These are phyloP conservation scores for Colletotrichum sidae DNA, from an alignment of 2,329 filamentous ascomycete species.

Conservation along the genomic window DNA sequence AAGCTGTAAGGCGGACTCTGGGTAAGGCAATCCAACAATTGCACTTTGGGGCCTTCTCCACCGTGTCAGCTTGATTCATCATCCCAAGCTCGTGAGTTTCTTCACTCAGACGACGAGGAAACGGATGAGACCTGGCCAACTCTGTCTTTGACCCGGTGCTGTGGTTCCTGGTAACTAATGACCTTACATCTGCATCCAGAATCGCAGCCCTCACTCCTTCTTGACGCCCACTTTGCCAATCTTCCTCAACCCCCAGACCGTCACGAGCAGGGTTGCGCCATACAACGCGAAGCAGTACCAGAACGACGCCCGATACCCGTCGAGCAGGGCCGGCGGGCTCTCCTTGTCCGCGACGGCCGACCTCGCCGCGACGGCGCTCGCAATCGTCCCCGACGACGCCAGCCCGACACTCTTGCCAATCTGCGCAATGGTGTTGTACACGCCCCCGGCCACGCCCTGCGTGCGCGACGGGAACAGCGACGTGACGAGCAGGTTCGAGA, in stretches of 20 bases:
- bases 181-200: no score
- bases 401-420: slow-evolving; percentile 67
- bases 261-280: slow-evolving; percentile 46
- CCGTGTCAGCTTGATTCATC: no score
- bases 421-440: slow-evolving; percentile 69
- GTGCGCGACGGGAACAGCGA: slow-evolving; percentile 64
- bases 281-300: slow-evolving; percentile 62
- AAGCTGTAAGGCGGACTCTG: no score
- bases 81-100: no score
- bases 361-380: slow-evolving; percentile 55
- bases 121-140: no score
- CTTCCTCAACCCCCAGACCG: slow-evolving; percentile 57
- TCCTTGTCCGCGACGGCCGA: slow-evolving; percentile 41
- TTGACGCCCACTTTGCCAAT: slow-evolving; percentile 63
- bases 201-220: slow-evolving; percentile 41
- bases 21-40: no score
- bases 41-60: no score
- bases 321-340: slow-evolving; percentile 53
- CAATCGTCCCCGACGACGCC: slow-evolving; percentile 61
- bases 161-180: background rate
- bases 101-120: no score
- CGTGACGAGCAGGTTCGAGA: slow-evolving; percentile 65
- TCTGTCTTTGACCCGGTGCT: background rate
- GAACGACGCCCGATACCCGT: slow-evolving; percentile 64
- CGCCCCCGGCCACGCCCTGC: slow-evolving; percentile 68